Percentiles rank a stretch among this genome's conserved stretches.
Conservation (phyloP, 1,139 yeast species). For the Keqinozyma sinolaborantium region DNA sequence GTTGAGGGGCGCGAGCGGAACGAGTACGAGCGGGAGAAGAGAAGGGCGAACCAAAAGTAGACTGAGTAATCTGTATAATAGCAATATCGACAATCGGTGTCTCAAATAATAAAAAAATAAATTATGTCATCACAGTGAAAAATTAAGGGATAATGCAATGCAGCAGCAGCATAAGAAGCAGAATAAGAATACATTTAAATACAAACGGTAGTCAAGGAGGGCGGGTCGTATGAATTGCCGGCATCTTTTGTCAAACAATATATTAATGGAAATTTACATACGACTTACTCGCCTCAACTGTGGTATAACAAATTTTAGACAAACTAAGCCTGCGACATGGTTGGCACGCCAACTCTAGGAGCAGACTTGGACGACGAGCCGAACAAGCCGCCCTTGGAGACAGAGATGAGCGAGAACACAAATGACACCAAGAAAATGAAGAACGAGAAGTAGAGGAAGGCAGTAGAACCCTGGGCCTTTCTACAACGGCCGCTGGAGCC, state of each 20-base stretch:
- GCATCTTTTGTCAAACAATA: no score
- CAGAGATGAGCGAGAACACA: slow-evolving; percentile 55
- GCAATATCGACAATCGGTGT: slow-evolving; percentile 1
- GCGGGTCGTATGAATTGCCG: no score
- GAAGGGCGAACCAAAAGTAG: slow-evolving; percentile 45
- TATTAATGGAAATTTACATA: not conserved
- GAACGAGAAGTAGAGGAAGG: slow-evolving; percentile 87
- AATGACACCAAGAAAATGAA: slow-evolving; percentile 69
- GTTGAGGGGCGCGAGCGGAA: slow-evolving; percentile 95
- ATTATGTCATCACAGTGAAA: not conserved
- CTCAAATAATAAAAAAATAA: not conserved
- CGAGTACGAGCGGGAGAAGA: slow-evolving; percentile 83
- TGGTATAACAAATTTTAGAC: not conserved
- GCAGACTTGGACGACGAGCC: slow-evolving; percentile 46
- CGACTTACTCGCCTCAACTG: not conserved
- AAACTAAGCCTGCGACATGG: slow-evolving; percentile 74
- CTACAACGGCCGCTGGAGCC: slow-evolving; percentile 85
- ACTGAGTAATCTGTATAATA: slow-evolving; percentile 15
- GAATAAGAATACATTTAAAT: not conserved
- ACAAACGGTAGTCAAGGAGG: no score
- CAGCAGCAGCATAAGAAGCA: not conserved
- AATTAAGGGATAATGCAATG: slow-evolving; percentile 1
- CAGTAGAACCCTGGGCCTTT: slow-evolving; percentile 88
- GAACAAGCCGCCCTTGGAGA: slow-evolving; percentile 72
- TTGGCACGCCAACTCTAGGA: slow-evolving; percentile 82